Percentiles rank a stretch among this genome's conserved stretches.
Conservation (phyloP, 2,329 filamentous ascomycete genomes). For the Diaporthe sp. region DNA sequence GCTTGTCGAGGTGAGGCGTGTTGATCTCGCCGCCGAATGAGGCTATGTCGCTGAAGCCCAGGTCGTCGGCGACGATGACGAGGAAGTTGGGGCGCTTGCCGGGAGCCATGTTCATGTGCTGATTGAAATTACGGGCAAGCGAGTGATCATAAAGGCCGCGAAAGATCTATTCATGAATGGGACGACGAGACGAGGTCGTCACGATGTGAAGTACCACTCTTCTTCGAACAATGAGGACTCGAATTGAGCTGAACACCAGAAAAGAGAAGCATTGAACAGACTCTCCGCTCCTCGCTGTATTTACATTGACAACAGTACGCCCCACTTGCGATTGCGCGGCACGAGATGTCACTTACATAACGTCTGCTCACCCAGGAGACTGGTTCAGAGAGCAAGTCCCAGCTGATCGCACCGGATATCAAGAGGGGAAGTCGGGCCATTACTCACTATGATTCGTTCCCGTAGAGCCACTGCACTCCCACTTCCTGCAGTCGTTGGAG, state of each 20-base stretch:
- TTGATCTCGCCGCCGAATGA: constrained; percentile 50
- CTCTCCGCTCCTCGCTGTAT: neutral
- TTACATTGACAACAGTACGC: neutral
- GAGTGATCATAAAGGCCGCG: neutral
- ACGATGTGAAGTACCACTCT: no score
- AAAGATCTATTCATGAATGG: no score
- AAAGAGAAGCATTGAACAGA: neutral
- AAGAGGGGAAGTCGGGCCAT: neutral
- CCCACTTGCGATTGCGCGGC: neutral
- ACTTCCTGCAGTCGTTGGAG: neutral
- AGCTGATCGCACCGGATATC: neutral
- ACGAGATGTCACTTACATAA: neutral
- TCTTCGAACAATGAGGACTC: neutral
- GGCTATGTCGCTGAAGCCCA: constrained; percentile 49
- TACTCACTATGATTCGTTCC: neutral
- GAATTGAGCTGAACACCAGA: neutral
- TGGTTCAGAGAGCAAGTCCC: neutral
- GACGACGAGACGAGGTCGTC: no score
- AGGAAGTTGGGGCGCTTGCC: constrained; percentile 48
- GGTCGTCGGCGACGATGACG: constrained; percentile 51
- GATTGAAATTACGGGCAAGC: neutral
- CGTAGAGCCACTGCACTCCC: constrained; percentile 17
- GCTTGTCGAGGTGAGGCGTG: constrained; percentile 48
- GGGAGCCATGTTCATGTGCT: constrained; percentile 29
- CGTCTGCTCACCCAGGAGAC: neutral